Conservation (phyloP, 2,329 filamentous ascomycete genomes). For the Aspergillus sp. region DNA sequence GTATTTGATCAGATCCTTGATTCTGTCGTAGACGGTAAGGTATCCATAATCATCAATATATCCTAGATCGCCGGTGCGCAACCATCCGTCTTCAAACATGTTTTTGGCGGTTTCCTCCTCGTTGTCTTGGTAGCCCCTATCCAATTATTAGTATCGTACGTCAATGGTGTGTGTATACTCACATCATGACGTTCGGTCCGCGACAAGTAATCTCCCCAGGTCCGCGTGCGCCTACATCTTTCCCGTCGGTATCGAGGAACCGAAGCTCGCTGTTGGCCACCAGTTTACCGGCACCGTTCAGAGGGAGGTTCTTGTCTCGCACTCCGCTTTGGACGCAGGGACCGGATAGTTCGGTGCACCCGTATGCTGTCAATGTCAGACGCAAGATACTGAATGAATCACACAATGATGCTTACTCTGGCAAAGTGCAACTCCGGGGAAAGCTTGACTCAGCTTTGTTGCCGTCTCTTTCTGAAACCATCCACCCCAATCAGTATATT, state of each 20-base stretch:
- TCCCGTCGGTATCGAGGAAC: not conserved
- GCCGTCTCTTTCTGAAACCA: not conserved
- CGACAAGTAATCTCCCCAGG: conserved; percentile 16
- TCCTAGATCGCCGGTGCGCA: conserved; percentile 17
- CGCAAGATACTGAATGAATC: not conserved
- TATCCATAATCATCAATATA: conserved; percentile 13
- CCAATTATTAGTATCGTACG: too few relatives aligned
- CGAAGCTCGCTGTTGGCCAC: not conserved
- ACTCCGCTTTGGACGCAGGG: not conserved
- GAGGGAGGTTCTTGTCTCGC: not conserved
- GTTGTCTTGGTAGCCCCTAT: conserved; percentile 13
- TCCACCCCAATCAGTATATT: not conserved
- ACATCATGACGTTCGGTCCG: conserved; percentile 13
- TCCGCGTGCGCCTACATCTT: not conserved
- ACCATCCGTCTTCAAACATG: conserved; percentile 13
- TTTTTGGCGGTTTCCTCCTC: conserved; percentile 8
- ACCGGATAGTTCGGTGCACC: not conserved
- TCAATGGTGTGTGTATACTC: not conserved
- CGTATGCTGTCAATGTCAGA: not conserved
- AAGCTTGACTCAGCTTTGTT: not conserved
- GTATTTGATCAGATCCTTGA: conserved; percentile 21
- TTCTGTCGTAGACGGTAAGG: conserved; percentile 15
- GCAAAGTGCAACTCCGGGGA: not conserved
- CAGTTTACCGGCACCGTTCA: not conserved
- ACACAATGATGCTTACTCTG: not conserved